Base-by-base conservation (phyloP, 148 eudicot species). In the Euryodendron excelsum region DNA sequence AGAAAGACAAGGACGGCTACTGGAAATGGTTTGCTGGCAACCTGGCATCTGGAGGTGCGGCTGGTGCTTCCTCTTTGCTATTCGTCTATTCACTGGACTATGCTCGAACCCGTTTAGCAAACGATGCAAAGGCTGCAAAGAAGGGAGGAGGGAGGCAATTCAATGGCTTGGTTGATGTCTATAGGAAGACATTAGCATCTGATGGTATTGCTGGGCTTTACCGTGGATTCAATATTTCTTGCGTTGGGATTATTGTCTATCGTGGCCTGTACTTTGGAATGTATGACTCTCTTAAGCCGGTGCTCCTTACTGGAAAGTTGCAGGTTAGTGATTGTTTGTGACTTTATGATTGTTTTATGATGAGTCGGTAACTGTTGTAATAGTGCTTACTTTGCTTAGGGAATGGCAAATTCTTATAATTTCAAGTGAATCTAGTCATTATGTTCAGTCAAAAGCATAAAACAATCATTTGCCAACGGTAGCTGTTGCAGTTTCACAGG, bases 11-110 rank as follows among this genome's bases (percentile, higher is more conserved):
- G 59, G 85, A 83, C 34, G 82, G 85, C 45, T 83, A 79, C 80
- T 83, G 85, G 85, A 82, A 82, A 79, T 82, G 85, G 82, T 83
- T 79, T 83, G 85, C 80, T 41, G 85, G 85, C 56, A 79, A 83
- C 80, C 53, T 83, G 50, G 85, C 73, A 11, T 83, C 82, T 17
- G 85, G 85, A 7, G 80, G 85, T 63, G 82, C 85, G 34, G 82
- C 85, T 68, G 85, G 85, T 83, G 85, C 85, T 36, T 79, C 80
- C 41, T 83, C 85, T 34, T 69, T 75, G 31, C 74, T 78, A 31
- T 78, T 82, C 70, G 85, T 83, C 33, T 83, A 83, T 18, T 79
- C 85, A 10, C 36, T 83, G 76, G 85, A 83, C 72, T 83, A 83
- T 83, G 82, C 85, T 48, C 77, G 85, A 39, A 83, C 82, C 48